phyloP scores from a whole-genome alignment of 2,329 filamentous ascomycete species.

The Beauveria sp. region DNA sequence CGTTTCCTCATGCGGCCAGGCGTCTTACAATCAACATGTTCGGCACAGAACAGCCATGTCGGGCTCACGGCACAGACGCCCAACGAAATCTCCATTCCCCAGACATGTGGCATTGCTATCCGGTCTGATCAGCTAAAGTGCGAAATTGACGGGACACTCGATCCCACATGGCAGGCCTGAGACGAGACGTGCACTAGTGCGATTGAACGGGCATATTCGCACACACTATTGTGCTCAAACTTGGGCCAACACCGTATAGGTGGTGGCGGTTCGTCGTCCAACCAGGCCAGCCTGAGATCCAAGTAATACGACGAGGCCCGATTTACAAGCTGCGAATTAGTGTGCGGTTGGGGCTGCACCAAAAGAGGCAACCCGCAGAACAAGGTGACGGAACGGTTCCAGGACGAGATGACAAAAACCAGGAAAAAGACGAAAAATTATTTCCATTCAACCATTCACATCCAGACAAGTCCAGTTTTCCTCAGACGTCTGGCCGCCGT shows the following conservation, averaged over 20 bases:
- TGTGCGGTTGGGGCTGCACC: background rate
- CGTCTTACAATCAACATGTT: background rate
- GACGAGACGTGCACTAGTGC: background rate
- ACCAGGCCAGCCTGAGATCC: too few relatives aligned
- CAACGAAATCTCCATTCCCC: background rate
- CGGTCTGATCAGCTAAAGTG: background rate
- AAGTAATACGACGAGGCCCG: background rate
- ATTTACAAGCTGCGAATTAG: background rate
- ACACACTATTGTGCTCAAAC: background rate
- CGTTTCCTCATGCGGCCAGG: background rate
- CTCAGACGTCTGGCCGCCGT: background rate
- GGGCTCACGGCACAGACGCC: background rate
- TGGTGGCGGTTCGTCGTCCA: background rate
- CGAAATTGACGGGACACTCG: background rate
- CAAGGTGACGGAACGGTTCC: background rate
- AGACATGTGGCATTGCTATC: background rate
- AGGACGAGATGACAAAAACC: background rate
- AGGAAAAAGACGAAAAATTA: background rate
- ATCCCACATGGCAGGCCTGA: background rate
- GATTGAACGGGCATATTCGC: background rate
- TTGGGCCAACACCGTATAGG: background rate
- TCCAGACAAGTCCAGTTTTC: background rate
- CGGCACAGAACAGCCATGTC: background rate
- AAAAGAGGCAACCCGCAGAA: background rate
- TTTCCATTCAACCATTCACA: background rate